Base-by-base conservation (phyloP, 208 protist genomes). In the Wallacemonas sp. region DNA sequence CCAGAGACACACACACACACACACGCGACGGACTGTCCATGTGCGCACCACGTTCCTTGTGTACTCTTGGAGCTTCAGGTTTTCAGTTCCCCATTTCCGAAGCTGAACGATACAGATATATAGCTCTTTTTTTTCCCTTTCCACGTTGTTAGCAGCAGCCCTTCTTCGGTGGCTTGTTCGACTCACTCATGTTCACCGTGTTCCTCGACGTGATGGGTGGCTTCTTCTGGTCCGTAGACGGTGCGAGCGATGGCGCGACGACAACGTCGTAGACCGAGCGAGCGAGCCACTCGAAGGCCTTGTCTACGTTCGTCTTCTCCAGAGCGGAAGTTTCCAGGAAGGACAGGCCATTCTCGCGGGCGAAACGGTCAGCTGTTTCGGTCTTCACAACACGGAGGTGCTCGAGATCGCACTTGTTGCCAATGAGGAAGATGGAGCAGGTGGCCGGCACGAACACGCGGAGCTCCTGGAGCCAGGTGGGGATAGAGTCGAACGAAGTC, bases 321-420 rank as follows among this genome's bases (percentile, higher is more conserved):
- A 99, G 78, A 4, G 98, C 98, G 39, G 97, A 99, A 5, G 99
- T 99, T 75, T 99, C 98, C 39, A 99, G 97, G 76, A 99, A 99
- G 21, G 85, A 94, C 0, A 99, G 79, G 46, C 89, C 87, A 61
- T 99, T 91, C 73, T 99, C 91, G 37, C 95, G 88, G 10, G 97
- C 97, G 75, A 98, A 99, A 41, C 71, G 81, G 33, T 98, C 95
- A 12, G 97, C 97, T 24, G 96, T 90, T 66, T 99, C 98, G 44
- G 92, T 92, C 69, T 98, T 93, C 34, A 98, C 89, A 32, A 89
- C 82, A 29, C 94, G 85, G 57, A 97, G 73, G 73, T 97, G 85
- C 68, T 93, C 83, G 27, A 97, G 69, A 74, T 98, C 94, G 67
- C 85, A 95, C 80, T 99, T 99, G 87, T 99, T 99, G 48, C 98